phyloP scores from a whole-genome alignment of 176 grass and related monocot genomes.

The Hordeum marinum region DNA sequence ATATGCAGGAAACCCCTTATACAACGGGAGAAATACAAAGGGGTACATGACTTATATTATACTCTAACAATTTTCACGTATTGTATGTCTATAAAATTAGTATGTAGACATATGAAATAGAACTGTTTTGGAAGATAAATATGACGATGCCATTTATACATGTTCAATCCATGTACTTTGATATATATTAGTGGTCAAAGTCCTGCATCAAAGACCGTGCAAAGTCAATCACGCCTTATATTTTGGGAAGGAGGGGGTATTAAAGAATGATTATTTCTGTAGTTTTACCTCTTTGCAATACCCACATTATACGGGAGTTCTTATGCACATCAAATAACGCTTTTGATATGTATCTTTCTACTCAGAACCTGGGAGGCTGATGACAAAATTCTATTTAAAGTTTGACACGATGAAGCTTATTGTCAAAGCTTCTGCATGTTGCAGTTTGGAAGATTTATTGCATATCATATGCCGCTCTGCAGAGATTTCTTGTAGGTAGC shows the following conservation, averaged over 20 bases:
- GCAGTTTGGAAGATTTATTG: slow-evolving; percentile 85
- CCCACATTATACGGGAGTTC: slow-evolving; percentile 4
- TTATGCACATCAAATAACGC: background rate
- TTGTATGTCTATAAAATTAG: too few relatives aligned
- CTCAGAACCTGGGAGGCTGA: slow-evolving; percentile 88
- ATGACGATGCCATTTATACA: too few relatives aligned
- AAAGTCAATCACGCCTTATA: too few relatives aligned
- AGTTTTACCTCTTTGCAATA: slow-evolving; percentile 1
- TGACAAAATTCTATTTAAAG: slow-evolving; percentile 97
- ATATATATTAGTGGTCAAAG: too few relatives aligned
- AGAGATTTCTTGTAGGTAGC: slow-evolving; percentile 80
- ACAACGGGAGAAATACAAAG: too few relatives aligned
- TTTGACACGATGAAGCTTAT: slow-evolving; percentile 98
- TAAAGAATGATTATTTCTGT: background rate
- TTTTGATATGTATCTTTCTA: slow-evolving; percentile 32
- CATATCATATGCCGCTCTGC: slow-evolving; percentile 74
- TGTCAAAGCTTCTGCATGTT: slow-evolving; percentile 70
- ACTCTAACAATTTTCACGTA: too few relatives aligned
- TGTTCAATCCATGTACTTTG: too few relatives aligned
- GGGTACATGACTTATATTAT: too few relatives aligned
- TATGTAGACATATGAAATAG: too few relatives aligned
- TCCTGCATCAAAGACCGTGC: too few relatives aligned
- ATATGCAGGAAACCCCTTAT: too few relatives aligned
- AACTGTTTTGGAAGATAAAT: too few relatives aligned
- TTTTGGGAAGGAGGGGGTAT: background rate